These are phyloP conservation scores for Rhodamnia argentea DNA, from an alignment of 345 rosid species.

Conservation along the genomic window DNA sequence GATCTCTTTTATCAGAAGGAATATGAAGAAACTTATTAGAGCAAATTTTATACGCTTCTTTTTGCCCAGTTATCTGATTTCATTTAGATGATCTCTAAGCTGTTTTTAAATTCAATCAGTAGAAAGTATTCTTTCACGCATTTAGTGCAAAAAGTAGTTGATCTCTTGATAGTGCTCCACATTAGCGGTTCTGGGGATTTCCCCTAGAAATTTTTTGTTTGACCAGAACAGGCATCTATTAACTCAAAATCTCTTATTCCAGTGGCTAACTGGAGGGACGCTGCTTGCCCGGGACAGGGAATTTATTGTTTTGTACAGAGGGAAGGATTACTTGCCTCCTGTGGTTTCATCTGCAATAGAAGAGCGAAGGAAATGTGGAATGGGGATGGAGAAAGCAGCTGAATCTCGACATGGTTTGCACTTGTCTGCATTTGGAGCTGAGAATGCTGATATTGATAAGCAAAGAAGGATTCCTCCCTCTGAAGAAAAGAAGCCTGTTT, in stretches of 20 bases:
- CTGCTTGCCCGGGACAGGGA: conserved; percentile 78
- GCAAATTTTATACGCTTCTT: background rate
- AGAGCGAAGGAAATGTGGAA: conserved; percentile 50
- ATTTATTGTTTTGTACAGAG: conserved; percentile 75
- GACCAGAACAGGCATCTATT: background rate
- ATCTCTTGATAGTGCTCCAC: background rate
- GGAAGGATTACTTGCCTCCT: conserved; percentile 89
- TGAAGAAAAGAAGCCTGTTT: conserved; percentile 21
- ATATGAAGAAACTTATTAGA: background rate
- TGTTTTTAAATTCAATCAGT: background rate
- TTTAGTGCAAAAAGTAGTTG: background rate
- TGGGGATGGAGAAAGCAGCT: conserved; percentile 16
- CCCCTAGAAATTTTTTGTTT: background rate
- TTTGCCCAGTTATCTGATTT: background rate
- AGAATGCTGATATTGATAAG: conserved; percentile 8
- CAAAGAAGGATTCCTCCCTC: conserved; percentile 7
- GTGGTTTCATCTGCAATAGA: conserved; percentile 81
- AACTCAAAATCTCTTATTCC: conserved; percentile 24
- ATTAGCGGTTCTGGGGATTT: background rate
- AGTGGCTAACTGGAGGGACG: conserved; percentile 88
- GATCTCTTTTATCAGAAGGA: background rate
- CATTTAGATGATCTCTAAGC: background rate
- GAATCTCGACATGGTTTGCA: conserved; percentile 7
- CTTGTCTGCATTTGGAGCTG: conserved; percentile 5
- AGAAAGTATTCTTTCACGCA: background rate